Base-by-base conservation (phyloP, 78 protist species). In the Dictyostelium intermedium region DNA sequence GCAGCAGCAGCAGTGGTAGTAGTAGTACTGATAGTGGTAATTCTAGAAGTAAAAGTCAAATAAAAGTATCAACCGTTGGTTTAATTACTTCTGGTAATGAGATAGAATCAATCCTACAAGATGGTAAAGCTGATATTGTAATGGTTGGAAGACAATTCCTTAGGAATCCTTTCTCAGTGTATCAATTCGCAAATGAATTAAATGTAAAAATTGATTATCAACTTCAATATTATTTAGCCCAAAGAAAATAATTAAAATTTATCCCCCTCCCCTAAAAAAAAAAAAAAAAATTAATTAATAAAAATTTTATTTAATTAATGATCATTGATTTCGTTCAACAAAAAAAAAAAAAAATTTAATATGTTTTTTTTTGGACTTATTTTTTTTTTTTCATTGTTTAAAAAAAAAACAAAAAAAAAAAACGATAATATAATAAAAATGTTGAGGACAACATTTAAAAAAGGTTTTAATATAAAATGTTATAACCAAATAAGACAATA, bases 71-170 rank as follows among this genome's bases (percentile, higher is more conserved):
- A 56, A 56, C 53, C 0, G 93, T 87, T 63, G 93, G 93, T 30
- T 30, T 25, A 11, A 79, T 87, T 30, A 87, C 60, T 3, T 61
- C 30, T 13, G 86, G 47, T 20, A 11, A 23, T 13, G 78, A 77
- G 13, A 78, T 78, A 3, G 69, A 56, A 43, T 27, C 56, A 18
- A 79, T 79, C 16, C 5, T 87, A 5, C 70, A 87, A 9, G 43
- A 76, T 11, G 74, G 32, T 13, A 20, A 43, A 41, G 93, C 93
- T 11, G 93, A 87, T 32, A 6, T 87, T 8, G 74, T 87, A 3
- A 61, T 77, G 78, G 2, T 87, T 34, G 93, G 80, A 9, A 34
- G 93, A 35, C 82, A 73, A 63, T 79, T 87, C 80, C 79, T 87
- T 6, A 34, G 85, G 25, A 77, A 87, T 63, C 93, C 87, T 30